Base-by-base conservation (phyloP, 768 basidiomycete species). In the Kwoniella sp. region DNA sequence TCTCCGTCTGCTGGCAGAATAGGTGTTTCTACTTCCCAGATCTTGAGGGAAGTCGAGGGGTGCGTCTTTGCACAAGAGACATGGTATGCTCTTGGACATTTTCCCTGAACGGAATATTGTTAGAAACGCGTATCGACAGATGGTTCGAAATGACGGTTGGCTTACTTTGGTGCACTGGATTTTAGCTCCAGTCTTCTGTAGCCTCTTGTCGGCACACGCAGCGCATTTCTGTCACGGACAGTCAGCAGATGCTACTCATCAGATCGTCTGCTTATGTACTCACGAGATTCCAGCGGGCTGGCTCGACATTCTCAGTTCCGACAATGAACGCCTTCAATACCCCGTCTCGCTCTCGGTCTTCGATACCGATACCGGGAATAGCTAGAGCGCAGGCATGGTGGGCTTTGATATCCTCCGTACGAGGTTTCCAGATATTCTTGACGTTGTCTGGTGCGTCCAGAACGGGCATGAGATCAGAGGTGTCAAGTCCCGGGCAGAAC, bases 41-140 rank as follows among this genome's bases (percentile, higher is more conserved):
- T 68, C n/a, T 68, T 59, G 37, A 73, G 66, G 20, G 68, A 55
- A 31, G 75, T 63, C 12, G 68, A 54, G 0, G 74, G 64, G 51
- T 87, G 86, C 22, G 86, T 84, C 47, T 84, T 82, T 0, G 96
- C 95, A 79, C 96, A 99, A 2, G 88, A 89, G 29, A 96, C 89
- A 75, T 98, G 95, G 82, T 92, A 96, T 0, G 94, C 91, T 76
- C 90, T 91, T 12, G 90, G 85, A 73, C 94, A 97, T 82, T 93
- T 95, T 51, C 93, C 93, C 80, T 80, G 26, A 11, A 13, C 13
- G 13, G 30, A 25, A 12, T 15, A 34, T 4, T 51, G 17, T 56
- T 26, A 61, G 47, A 26, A n/a, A 25, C 25, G 8, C 7, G n/a
- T 29, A 54, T 17, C 38, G 28, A 53, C 12, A 34, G 17, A 34